Percentiles rank a stretch among this genome's conserved stretches.
phyloP scores from a whole-genome alignment of 2,329 filamentous ascomycete species.

The Thelonectria blattea region DNA sequence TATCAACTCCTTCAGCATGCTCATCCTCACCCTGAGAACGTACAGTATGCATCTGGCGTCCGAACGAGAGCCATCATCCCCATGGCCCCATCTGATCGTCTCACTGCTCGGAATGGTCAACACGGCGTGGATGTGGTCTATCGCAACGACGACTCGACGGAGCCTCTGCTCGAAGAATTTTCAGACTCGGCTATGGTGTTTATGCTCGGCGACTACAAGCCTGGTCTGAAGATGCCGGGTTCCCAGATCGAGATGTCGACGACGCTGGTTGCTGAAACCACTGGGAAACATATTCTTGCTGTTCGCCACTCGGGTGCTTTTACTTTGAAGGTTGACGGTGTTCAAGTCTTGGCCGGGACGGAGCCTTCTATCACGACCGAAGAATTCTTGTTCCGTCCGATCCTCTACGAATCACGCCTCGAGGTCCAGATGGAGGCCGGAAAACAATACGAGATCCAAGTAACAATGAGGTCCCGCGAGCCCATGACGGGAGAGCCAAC shows the following conservation, averaged over 20 bases:
- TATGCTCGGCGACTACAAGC: too few relatives aligned
- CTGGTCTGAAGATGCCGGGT: too few relatives aligned
- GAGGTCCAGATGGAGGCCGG: constrained; percentile 14
- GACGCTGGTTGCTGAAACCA: too few relatives aligned
- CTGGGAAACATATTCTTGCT: too few relatives aligned
- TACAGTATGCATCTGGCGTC: constrained; percentile 18
- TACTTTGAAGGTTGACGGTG: constrained; percentile 9
- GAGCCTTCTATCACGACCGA: constrained; percentile 17
- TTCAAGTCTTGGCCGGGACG: constrained; percentile 12
- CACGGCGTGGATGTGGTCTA: constrained; percentile 13
- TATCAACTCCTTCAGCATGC: constrained; percentile 8
- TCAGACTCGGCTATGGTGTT: too few relatives aligned
- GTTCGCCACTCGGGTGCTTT: too few relatives aligned
- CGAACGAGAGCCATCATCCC: constrained; percentile 23
- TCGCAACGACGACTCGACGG: too few relatives aligned
- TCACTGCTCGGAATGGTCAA: not conserved
- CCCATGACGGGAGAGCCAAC: constrained; percentile 15
- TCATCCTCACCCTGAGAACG: not conserved
- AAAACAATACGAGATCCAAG: constrained; percentile 10
- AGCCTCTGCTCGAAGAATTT: too few relatives aligned
- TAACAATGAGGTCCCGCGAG: constrained; percentile 14
- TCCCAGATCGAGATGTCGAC: too few relatives aligned
- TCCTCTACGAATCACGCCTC: constrained; percentile 16
- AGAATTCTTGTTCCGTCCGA: constrained; percentile 25
- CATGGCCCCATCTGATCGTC: constrained; percentile 1